Evolutionary conservation across 1,284 basidiomycete genomes (phyloP).

Genomic region (Papiliotrema nemorosa): DNA sequence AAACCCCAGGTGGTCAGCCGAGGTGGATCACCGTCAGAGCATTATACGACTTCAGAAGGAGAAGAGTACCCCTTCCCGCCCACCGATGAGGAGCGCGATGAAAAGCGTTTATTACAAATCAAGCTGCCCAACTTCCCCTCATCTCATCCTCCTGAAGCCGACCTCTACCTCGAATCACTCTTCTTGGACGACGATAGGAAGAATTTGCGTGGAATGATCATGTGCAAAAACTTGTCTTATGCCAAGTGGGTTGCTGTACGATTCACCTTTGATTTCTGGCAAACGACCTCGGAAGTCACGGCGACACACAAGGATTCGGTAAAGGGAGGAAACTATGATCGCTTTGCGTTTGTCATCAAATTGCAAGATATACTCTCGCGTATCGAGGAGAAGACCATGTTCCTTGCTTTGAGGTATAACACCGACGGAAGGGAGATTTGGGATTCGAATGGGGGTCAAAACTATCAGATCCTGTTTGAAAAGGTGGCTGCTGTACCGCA

Average conservation of each 20-base stretch:
- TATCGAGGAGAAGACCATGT: conserved; percentile 82
- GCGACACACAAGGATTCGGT: conserved; percentile 70
- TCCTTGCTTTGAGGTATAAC: conserved; percentile 74
- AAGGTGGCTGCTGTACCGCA: conserved; percentile 17
- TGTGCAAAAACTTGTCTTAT: conserved; percentile 80
- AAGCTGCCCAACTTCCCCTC: conserved; percentile 56
- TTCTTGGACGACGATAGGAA: conserved; percentile 61
- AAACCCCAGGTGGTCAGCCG: conserved; percentile 89
- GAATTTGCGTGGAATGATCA: conserved; percentile 65
- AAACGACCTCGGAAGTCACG: conserved; percentile 89
- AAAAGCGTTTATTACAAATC: conserved; percentile 45
- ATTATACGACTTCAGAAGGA: conserved; percentile 77
- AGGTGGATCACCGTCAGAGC: conserved; percentile 78
- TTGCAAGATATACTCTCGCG: conserved; percentile 54
- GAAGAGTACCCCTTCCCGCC: conserved; percentile 55
- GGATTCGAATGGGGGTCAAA: conserved; percentile 82
- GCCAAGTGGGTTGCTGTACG: conserved; percentile 83
- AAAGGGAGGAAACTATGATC: conserved; percentile 60
- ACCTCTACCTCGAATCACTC: conserved; percentile 56
- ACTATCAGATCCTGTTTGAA: conserved; percentile 64
- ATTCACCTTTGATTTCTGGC: conserved; percentile 93
- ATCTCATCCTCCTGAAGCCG: conserved; percentile 48
- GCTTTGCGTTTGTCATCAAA: conserved; percentile 55
- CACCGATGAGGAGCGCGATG: conserved; percentile 49
- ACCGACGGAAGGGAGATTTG: conserved; percentile 69